Base-by-base conservation (phyloP, 2,329 filamentous ascomycete species). In the Aspergillus sp. region DNA sequence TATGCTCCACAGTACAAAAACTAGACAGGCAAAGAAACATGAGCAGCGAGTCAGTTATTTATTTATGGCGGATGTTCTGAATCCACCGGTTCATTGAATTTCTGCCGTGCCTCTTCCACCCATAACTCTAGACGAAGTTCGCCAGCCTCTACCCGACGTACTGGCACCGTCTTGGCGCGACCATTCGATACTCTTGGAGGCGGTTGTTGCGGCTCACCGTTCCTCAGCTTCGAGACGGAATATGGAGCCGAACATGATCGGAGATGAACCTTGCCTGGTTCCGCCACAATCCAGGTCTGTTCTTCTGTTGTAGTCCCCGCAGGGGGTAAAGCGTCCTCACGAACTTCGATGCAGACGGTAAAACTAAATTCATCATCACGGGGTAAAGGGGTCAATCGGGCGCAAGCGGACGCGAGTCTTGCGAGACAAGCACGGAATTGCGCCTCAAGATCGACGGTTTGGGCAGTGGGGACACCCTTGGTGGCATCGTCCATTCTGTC, bases 61-160 rank as follows among this genome's bases (percentile, higher is more conserved):
- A 54, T 68, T 73, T 67, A 74, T 62, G 69, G 64, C 41, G 71
- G 68, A 61, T 73, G 67, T 60, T 74, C 72, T 52, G 73, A 70
- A 45, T 73, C 68, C 64, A 73, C 68, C 58, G 72, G 71, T 65
- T 79, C 73, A 60, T 73, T 73, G 60, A 79, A 78, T 68, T 86
- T 86, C 54, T 79, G 78, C 61, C 77, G 79, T 57, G 82, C 82
- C 68, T 89, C 86, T 72, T 90, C 88, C 56, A 90, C 82, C 87
- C 86, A 90, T 57, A 86, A 79, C 70, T 90, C 87, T 66, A 90
- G 81, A 23, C 83, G 76, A 69, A 90, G 83, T 58, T 87, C 85
- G 4, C 86, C 87, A 3, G 85, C 83, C 64, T 87, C 82, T 17
- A 90, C 81, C 33, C 81, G 79, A 62, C 88, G 79, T 45, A 90